Evolutionary conservation across 1,284 basidiomycete genomes (phyloP).

Genomic region (Cryptococcus depauperatus): DNA sequence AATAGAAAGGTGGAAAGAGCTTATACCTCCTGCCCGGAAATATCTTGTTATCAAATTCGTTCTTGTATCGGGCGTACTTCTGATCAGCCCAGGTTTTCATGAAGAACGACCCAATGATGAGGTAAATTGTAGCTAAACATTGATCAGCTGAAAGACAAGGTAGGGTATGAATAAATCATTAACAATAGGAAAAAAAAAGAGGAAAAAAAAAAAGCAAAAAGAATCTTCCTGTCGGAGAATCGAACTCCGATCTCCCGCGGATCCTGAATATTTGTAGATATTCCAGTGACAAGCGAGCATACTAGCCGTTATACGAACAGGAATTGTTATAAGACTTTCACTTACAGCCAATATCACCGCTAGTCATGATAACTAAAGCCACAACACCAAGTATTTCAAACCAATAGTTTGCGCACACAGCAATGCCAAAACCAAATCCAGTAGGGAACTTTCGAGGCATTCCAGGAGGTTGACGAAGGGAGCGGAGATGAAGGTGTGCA

Average conservation of each 20-base stretch:
- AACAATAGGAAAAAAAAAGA: not conserved
- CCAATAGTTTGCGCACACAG: conserved; percentile 91
- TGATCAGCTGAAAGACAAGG: not conserved
- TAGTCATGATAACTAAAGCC: conserved; percentile 67
- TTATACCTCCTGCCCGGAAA: conserved; percentile 42
- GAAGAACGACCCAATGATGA: conserved; percentile 57
- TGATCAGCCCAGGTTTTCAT: conserved; percentile 87
- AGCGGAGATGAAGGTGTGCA: conserved; percentile 73
- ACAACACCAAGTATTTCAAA: conserved; percentile 80
- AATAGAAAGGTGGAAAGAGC: conserved; percentile 36
- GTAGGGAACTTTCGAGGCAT: conserved; percentile 73
- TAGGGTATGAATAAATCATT: not conserved
- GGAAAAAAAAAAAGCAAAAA: not conserved
- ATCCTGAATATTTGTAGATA: not conserved
- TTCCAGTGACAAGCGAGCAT: not conserved
- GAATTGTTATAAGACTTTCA: not conserved
- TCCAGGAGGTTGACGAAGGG: conserved; percentile 72
- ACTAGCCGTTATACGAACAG: not conserved
- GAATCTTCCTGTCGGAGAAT: not conserved
- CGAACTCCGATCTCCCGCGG: not conserved
- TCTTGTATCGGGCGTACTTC: conserved; percentile 86
- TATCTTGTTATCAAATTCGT: conserved; percentile 74
- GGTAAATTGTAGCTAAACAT: conserved; percentile 60
- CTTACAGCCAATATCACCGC: conserved; percentile 62
- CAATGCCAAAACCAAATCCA: conserved; percentile 67